Evolutionary conservation across 371 early-diverging fungal genomes (phyloP).

Genomic region (Actinomortierella ambigua): DNA sequence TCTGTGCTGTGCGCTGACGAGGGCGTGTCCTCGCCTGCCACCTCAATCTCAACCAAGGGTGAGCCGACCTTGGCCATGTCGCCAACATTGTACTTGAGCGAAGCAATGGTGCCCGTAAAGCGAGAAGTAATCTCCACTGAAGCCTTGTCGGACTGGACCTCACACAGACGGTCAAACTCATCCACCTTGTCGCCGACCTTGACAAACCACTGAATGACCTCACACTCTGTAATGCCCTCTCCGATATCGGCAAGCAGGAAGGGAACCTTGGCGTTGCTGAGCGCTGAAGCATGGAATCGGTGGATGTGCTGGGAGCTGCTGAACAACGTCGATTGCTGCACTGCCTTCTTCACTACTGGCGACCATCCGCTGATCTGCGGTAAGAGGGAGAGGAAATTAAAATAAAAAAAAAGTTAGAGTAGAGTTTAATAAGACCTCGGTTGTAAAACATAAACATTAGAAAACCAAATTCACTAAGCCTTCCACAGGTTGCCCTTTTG

Average conservation of each 20-base stretch:
- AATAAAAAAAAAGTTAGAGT: neutral
- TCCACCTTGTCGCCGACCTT: slow-evolving; percentile 88
- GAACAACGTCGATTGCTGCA: slow-evolving; percentile 21
- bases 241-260: slow-evolving; percentile 97
- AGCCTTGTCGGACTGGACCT: slow-evolving; percentile 98
- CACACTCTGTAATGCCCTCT: slow-evolving; percentile 97
- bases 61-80: slow-evolving; percentile 94
- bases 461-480: neutral
- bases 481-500: neutral
- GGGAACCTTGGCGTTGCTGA: slow-evolving; percentile 61
- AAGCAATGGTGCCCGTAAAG: slow-evolving; percentile 84
- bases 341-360: slow-evolving; percentile 11
- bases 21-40: slow-evolving; percentile 54
- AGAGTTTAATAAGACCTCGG: neutral
- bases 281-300: slow-evolving; percentile 49
- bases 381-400: slow-evolving; percentile 21
- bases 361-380: slow-evolving; percentile 4
- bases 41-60: slow-evolving; percentile 92
- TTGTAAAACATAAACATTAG: neutral
- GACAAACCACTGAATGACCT: slow-evolving; percentile 96
- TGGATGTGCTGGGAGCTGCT: slow-evolving; percentile 24
- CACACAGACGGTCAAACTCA: slow-evolving; percentile 95
- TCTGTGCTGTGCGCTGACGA: slow-evolving; percentile 9
- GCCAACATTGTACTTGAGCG: slow-evolving; percentile 83
- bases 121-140: slow-evolving; percentile 97